phyloP scores from a whole-genome alignment of 305 asterid genomes.

The Fraxinus floribunda region DNA sequence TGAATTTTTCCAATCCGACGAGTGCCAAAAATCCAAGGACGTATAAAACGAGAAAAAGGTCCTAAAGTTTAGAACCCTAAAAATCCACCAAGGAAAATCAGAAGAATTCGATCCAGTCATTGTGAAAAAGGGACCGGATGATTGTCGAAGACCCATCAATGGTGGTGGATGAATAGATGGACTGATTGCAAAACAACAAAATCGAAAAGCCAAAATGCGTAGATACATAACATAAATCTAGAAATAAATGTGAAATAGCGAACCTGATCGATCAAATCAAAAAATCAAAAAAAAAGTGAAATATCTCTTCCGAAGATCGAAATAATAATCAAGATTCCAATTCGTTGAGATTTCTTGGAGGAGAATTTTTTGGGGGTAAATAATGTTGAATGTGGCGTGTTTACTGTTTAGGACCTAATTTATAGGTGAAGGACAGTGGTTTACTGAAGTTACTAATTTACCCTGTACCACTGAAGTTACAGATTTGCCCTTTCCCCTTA shows the following conservation, averaged over 20 bases:
- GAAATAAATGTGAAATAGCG: not conserved
- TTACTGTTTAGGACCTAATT: too few species aligned
- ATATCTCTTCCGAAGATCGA: not conserved
- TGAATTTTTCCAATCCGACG: not conserved
- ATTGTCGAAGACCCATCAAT: slow-evolving; percentile 20
- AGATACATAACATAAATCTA: not conserved
- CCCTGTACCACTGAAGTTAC: not conserved
- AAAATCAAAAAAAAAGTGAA: not conserved
- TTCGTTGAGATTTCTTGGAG: not conserved
- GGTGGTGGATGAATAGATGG: not conserved
- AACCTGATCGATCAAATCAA: not conserved
- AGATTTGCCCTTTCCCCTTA: too few species aligned
- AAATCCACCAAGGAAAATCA: not conserved
- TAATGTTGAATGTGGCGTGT: not conserved
- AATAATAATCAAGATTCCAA: not conserved
- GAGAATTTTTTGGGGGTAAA: not conserved
- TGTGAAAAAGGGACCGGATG: not conserved
- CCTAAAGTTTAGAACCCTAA: slow-evolving; percentile 9
- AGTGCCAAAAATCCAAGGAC: not conserved
- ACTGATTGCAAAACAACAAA: slow-evolving; percentile 6
- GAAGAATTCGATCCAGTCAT: slow-evolving; percentile 11
- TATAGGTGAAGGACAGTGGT: not conserved
- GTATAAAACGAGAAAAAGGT: slow-evolving; percentile 16
- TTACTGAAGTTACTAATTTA: not conserved
- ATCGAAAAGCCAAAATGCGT: not conserved